Evolutionary conservation across 1,284 basidiomycete genomes (phyloP).

Genomic region (Melampsora americana): DNA sequence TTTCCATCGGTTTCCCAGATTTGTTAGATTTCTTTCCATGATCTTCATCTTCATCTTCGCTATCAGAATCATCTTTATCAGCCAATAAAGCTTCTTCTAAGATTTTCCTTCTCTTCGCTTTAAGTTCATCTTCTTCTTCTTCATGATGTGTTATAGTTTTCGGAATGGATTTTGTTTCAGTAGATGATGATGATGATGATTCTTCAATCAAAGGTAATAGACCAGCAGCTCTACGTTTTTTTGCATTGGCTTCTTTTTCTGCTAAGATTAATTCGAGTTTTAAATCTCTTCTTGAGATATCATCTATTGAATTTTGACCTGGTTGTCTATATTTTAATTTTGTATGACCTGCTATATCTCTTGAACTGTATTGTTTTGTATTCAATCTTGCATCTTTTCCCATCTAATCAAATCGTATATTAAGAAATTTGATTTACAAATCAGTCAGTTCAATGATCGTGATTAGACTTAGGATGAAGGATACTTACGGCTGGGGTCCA

Average conservation of each 20-base stretch:
- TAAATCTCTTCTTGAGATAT: constrained; percentile 74
- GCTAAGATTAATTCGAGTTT: constrained; percentile 74
- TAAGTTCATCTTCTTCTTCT: constrained; percentile 45
- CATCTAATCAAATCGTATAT: constrained; percentile 24
- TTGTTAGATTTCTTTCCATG: constrained; percentile 9
- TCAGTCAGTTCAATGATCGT: background rate
- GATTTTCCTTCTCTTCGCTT: constrained; percentile 53
- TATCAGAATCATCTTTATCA: constrained; percentile 78
- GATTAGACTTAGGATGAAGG: background rate
- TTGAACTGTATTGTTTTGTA: constrained; percentile 61
- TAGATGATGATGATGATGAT: constrained; percentile 7
- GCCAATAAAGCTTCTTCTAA: constrained; percentile 76
- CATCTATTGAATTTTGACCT: constrained; percentile 54
- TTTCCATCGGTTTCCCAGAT: constrained; percentile 48
- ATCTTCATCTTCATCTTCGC: constrained; percentile 57
- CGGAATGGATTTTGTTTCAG: constrained; percentile 10
- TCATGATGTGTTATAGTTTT: constrained; percentile 21
- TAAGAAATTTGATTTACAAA: background rate
- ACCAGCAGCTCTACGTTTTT: constrained; percentile 83
- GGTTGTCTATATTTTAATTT: constrained; percentile 82
- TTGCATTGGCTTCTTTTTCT: constrained; percentile 75
- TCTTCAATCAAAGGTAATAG: constrained; percentile 53
- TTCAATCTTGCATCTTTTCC: constrained; percentile 48
- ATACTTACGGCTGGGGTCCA: constrained; percentile 49
- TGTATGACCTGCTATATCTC: constrained; percentile 86